These are phyloP conservation scores for Spathaspora jeffriesii DNA, from an alignment of 1,139 yeast genomes.

Conservation along the genomic window DNA sequence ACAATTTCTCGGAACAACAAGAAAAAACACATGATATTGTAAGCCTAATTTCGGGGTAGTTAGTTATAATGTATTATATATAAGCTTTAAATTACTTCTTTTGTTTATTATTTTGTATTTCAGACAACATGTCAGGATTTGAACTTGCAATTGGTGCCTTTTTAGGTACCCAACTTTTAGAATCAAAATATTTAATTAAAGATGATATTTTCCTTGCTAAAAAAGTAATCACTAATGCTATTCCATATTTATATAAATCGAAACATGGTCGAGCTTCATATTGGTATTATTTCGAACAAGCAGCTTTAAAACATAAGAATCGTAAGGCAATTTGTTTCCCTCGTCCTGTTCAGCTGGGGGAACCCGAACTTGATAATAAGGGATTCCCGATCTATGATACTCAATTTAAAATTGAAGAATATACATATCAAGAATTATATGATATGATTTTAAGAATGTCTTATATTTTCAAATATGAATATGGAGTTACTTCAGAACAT, in stretches of 20 bases:
- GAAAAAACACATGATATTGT: neutral
- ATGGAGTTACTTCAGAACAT: conserved; percentile 65
- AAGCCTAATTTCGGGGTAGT: neutral
- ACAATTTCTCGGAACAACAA: neutral
- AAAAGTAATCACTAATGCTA: conserved; percentile 38
- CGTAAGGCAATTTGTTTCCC: conserved; percentile 64
- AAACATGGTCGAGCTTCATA: conserved; percentile 54
- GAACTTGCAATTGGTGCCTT: conserved; percentile 48
- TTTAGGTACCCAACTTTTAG: conserved; percentile 47
- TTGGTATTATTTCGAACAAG: conserved; percentile 65
- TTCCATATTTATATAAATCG: conserved; percentile 45
- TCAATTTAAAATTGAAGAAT: conserved; percentile 59
- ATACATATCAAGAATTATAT: conserved; percentile 70
- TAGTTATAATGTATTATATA: neutral
- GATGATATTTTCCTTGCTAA: conserved; percentile 56
- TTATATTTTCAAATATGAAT: conserved; percentile 60
- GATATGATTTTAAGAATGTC: conserved; percentile 67
- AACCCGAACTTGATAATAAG: conserved; percentile 24
- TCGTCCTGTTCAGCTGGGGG: conserved; percentile 53
- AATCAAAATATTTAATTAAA: conserved; percentile 50
- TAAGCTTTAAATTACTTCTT: neutral
- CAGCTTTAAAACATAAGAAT: conserved; percentile 52
- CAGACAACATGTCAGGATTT: conserved; percentile 29
- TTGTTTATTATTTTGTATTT: neutral
- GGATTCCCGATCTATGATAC: conserved; percentile 48